Evolutionary conservation across 2,329 filamentous ascomycete genomes (phyloP).

Genomic region (Pseudogymnoascus sp.): DNA sequence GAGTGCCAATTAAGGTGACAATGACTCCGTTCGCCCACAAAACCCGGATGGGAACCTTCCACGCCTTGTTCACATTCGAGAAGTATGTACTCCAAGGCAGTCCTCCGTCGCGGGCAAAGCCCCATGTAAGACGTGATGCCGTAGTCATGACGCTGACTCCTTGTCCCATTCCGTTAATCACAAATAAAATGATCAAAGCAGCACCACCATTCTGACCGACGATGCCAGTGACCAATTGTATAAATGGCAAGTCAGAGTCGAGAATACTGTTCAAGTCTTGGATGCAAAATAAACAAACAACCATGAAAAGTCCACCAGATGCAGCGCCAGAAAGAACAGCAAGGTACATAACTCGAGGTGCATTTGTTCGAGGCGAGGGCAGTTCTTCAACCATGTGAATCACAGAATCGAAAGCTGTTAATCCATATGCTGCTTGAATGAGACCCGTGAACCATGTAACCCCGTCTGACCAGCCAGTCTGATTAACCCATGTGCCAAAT

Average conservation of each 20-base stretch:
- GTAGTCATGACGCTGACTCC: constrained; percentile 45
- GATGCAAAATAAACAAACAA: constrained; percentile 44
- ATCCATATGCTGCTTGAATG: constrained; percentile 48
- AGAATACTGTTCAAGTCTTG: constrained; percentile 38
- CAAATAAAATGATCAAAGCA: constrained; percentile 43
- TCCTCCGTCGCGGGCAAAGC: constrained; percentile 47
- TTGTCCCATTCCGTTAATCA: constrained; percentile 48
- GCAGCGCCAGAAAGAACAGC: constrained; percentile 42
- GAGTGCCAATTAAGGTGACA: constrained; percentile 42
- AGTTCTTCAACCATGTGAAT: constrained; percentile 54
- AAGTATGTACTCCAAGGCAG: constrained; percentile 40
- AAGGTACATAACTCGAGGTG: constrained; percentile 45
- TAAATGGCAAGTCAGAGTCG: constrained; percentile 40
- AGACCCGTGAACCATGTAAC: constrained; percentile 52
- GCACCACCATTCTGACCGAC: constrained; percentile 37
- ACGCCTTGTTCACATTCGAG: constrained; percentile 36
- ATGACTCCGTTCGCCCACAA: constrained; percentile 44
- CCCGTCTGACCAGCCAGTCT: constrained; percentile 46
- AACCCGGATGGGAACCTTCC: constrained; percentile 46
- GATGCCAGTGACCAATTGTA: constrained; percentile 38
- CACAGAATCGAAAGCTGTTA: constrained; percentile 51
- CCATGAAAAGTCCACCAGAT: constrained; percentile 45
- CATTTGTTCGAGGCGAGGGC: constrained; percentile 42
- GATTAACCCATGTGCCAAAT: constrained; percentile 44
- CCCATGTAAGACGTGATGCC: constrained; percentile 45